Base-by-base conservation (phyloP, 352 stramenopile genomes). In the Pythium inflatum region DNA sequence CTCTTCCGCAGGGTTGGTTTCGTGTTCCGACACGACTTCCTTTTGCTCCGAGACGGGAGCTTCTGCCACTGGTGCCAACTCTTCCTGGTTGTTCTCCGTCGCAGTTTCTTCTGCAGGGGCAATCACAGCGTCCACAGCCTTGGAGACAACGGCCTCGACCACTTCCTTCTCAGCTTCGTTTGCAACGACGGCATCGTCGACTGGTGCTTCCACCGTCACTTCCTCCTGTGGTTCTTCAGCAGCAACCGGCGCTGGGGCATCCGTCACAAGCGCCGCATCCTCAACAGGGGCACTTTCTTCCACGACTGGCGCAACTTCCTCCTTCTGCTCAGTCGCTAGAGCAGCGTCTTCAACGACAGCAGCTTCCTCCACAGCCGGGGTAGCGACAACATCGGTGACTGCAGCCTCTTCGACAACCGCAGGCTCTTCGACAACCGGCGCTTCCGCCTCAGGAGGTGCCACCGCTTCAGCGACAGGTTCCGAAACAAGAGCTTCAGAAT, bases 161-260 rank as follows among this genome's bases (percentile, higher is more conserved):
- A 61, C 66, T 14, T 58, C 41, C 27, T 68, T 51, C 33, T 63
- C 58, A 22, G 53, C 28, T 54, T 64, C 56, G 30, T 54, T n/a
- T 12, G 9, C 55, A 63, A 22, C n/a, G 24, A 54, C 27, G 2
- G 13, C 28, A 20, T 51, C 25, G 34, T 41, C 34, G 34, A 41
- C 34, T 30, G 8, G 31, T 24, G 34, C 48, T 22, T 71, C 61
- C 9, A 31, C 22, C 43, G 45, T 53, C 16, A 28, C 54, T 31
- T 38, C 67, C 27, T 48, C 22, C 25, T 36, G 41, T 4, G 36
- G 6, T 25, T 14, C 41, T 49, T 22, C 41, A 49, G 36, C 27
- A n/a, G 49, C 14, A 16, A 14, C 63, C 22, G 33, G 8, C n/a
- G 18, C 54, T 11, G 12, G 38, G 7, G 7, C 43, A 20, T 58